phyloP scores from a whole-genome alignment of 169 alveolate genomes.

The Prorocentrum cordatum region DNA sequence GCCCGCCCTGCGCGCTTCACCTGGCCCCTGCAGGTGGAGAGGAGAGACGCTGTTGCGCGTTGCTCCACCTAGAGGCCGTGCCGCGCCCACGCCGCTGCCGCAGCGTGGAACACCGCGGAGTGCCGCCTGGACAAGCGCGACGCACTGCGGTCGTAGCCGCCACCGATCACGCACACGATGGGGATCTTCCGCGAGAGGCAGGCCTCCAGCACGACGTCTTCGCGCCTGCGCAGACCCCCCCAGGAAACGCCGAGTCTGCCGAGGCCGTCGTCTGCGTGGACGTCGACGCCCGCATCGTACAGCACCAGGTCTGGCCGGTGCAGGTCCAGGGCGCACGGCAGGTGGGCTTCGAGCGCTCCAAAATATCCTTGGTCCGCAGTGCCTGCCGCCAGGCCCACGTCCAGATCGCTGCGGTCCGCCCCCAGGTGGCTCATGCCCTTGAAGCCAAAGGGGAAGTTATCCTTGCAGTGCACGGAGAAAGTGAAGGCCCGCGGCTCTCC shows the following conservation, averaged over 20 bases:
- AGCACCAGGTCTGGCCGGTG: conserved; percentile 35
- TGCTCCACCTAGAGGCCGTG: no score
- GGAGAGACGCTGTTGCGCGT: no score
- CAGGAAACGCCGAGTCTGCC: conserved; percentile 28
- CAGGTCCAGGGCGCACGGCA: not conserved
- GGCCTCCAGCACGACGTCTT: not conserved
- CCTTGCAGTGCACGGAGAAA: conserved; percentile 50
- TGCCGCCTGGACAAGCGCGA: no score
- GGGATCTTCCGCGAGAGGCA: not conserved
- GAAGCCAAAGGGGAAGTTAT: conserved; percentile 49
- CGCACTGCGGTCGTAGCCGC: conserved; percentile 27
- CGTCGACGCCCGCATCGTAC: conserved; percentile 59
- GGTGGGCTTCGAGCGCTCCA: not conserved
- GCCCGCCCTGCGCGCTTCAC: no score
- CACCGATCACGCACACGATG: conserved; percentile 34
- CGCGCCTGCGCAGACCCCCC: conserved; percentile 22
- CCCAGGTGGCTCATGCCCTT: conserved; percentile 60
- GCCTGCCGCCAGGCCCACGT: conserved; percentile 13
- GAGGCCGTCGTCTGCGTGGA: conserved; percentile 41
- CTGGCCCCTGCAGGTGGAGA: no score
- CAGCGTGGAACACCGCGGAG: no score
- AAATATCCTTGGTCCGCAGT: not conserved
- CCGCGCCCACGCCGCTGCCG: no score
- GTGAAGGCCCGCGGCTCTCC: conserved; percentile 36
- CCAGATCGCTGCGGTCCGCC: conserved; percentile 22